Percentiles rank a stretch among this genome's conserved stretches.
These are phyloP conservation scores for Sanghuangporus weigelae DNA, from an alignment of 1,284 basidiomycete genomes.

Conservation along the genomic window DNA sequence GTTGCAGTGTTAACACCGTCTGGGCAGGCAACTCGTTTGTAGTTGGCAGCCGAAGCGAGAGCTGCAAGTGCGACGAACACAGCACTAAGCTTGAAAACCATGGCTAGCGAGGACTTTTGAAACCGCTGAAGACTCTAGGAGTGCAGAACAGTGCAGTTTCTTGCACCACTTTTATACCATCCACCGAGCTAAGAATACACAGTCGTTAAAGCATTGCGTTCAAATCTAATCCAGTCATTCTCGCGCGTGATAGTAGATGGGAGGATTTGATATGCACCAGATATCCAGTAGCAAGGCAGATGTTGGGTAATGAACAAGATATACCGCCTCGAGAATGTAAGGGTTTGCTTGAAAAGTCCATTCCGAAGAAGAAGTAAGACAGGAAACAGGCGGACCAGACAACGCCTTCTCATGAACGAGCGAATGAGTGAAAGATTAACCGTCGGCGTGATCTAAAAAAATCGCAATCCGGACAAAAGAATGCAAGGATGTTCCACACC, in stretches of 20 bases:
- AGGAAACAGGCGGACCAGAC: neutral
- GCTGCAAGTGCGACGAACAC: constrained; percentile 11
- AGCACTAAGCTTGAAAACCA: constrained; percentile 14
- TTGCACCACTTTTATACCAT: constrained; percentile 5
- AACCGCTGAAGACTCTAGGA: constrained; percentile 4
- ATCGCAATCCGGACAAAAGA: neutral
- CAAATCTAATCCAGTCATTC: neutral
- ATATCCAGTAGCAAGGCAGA: neutral
- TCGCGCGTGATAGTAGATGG: neutral
- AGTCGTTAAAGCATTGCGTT: neutral
- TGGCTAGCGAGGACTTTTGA: neutral
- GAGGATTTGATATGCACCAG: neutral
- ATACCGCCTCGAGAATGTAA: neutral
- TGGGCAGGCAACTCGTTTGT: constrained; percentile 20
- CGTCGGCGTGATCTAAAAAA: neutral
- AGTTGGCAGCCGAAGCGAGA: constrained; percentile 2
- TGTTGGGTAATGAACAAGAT: neutral
- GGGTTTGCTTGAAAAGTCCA: neutral
- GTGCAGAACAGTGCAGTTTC: neutral
- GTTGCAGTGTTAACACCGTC: constrained; percentile 19
- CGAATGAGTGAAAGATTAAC: neutral
- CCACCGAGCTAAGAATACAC: neutral
- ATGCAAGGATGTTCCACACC: neutral
- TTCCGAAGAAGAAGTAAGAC: neutral
- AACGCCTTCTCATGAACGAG: neutral